A percentile compares a stretch with the other conserved stretches of the same genome.
Evolutionary conservation across 2,329 filamentous ascomycete species (phyloP).

Genomic region (Aspergillus tamarii): DNA sequence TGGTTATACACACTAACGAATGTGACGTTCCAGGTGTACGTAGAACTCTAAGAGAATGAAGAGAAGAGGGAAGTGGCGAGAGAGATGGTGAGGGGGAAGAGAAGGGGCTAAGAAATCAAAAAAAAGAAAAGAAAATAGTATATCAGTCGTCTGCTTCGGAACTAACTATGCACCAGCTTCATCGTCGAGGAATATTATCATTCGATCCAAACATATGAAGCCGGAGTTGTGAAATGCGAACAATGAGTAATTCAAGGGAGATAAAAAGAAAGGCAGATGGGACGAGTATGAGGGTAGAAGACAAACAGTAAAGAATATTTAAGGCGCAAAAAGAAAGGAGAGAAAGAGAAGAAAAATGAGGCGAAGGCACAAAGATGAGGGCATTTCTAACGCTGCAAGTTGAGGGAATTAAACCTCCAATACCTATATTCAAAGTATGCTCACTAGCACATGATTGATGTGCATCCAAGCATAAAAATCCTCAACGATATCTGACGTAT

Average conservation of each 20-base stretch:
- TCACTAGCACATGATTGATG: slow-evolving; percentile 23
- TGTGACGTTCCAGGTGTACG: slow-evolving; percentile 14
- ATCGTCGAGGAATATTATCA: slow-evolving; percentile 14
- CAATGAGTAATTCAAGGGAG: slow-evolving; percentile 6
- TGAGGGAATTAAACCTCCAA: slow-evolving; percentile 32
- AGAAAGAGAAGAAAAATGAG: slow-evolving; percentile 1
- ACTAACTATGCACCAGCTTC: slow-evolving; percentile 25
- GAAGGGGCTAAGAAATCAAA: background rate
- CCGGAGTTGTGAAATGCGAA: slow-evolving; percentile 9
- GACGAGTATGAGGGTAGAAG: slow-evolving; percentile 1
- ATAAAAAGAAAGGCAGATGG: background rate
- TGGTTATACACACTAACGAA: slow-evolving; percentile 23
- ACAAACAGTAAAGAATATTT: background rate
- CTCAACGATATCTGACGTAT: slow-evolving; percentile 36
- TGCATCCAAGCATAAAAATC: slow-evolving; percentile 30
- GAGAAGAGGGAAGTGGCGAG: background rate
- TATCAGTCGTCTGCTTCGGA: slow-evolving; percentile 26
- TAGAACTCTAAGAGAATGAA: slow-evolving; percentile 22
- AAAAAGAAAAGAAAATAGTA: slow-evolving; percentile 11
- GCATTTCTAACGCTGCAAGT: slow-evolving; percentile 40
- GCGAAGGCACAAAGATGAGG: slow-evolving; percentile 20
- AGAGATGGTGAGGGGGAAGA: slow-evolving; percentile 18
- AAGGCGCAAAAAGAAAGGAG: background rate
- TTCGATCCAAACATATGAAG: slow-evolving; percentile 13
- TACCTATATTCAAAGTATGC: slow-evolving; percentile 31